Evolutionary conservation across 2,329 filamentous ascomycete genomes (phyloP), one percentile per base, ranked within the genome.

Genomic region (Curvularia hawaiiensis): DNA sequence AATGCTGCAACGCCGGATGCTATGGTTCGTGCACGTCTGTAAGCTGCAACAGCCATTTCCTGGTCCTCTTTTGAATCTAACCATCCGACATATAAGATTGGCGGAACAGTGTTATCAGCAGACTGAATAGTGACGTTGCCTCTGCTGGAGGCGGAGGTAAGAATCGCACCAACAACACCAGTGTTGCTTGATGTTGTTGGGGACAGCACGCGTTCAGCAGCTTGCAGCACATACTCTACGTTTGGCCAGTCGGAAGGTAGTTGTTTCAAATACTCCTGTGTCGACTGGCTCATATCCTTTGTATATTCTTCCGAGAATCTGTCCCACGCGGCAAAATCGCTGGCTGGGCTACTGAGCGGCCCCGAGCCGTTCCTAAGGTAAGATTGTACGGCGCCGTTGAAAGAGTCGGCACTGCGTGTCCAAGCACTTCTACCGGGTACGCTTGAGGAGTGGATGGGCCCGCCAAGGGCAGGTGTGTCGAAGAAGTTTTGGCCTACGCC

Each of bases 111-210:
- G n/a, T 57, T 57, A 12, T 57, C 50, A 20, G 50, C 39, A 10
- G 50, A 57, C n/a, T 54, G 55, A 3, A 57, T 57, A 1, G 55
- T 57, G 7, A 57, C 22, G 28, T 57, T 57, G 26, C 55, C 55
- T 12, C 40, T 47, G 38, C 55, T 57, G 3, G 50, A 49, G 11
- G 55, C 50, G 31, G 50, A 57, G 6, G 51, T 54, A 3, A 57
- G 46, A 24, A 54, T 49, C 9, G 40, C 52, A 9, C 55, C 55
- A 7, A 57, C 43, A 31, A 53, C 54, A n/a, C 54, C 54, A 2
- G 44, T 57, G 20, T 57, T 46, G 18, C 50, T 50, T 40, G 39
- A 45, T 30, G 44, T 11, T 3, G 38, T 33, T 9, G 35, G 16
- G 7, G 54, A 49, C 7, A 54, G 20, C 16, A 49, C 35, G 18